These are phyloP conservation scores for Cenococcum geophilum DNA, from an alignment of 495 filamentous ascomycete species.

Conservation along the genomic window DNA sequence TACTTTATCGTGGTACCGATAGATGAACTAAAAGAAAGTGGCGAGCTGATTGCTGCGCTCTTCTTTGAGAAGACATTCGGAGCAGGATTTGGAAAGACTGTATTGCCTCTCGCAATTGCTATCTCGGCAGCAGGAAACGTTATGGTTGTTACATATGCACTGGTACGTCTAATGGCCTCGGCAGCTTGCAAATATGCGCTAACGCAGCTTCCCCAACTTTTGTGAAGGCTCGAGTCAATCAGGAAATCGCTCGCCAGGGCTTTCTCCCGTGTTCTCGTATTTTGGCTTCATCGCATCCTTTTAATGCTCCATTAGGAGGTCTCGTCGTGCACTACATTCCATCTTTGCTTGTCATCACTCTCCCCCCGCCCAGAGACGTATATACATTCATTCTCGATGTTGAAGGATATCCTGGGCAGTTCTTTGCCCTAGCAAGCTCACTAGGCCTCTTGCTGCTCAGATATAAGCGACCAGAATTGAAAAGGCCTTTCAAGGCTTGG, in stretches of 20 bases:
- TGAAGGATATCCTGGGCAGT: slow-evolving; percentile 61
- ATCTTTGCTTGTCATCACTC: slow-evolving; percentile 56
- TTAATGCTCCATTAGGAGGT: slow-evolving; percentile 60
- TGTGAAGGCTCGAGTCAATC: slow-evolving; percentile 58
- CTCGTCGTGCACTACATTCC: slow-evolving; percentile 64
- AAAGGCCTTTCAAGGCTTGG: slow-evolving; percentile 67
- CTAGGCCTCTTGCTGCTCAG: slow-evolving; percentile 59
- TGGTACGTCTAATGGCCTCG: slow-evolving; percentile 16
- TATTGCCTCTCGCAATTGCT: slow-evolving; percentile 60
- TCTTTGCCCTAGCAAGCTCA: slow-evolving; percentile 54
- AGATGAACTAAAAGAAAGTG: slow-evolving; percentile 61
- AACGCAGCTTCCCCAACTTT: not conserved
- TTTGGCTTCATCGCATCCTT: slow-evolving; percentile 60
- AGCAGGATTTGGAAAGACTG: slow-evolving; percentile 46
- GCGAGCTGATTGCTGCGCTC: slow-evolving; percentile 61
- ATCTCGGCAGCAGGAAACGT: slow-evolving; percentile 66
- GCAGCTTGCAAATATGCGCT: not conserved
- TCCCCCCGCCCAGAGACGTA: slow-evolving; percentile 59
- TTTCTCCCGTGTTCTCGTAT: slow-evolving; percentile 61
- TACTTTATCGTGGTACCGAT: slow-evolving; percentile 64
- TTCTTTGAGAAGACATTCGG: slow-evolving; percentile 67
- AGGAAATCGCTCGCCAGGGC: slow-evolving; percentile 62
- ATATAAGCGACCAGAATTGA: slow-evolving; percentile 52
- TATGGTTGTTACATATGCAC: slow-evolving; percentile 65
- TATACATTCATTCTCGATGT: slow-evolving; percentile 72